phyloP scores from a whole-genome alignment of 768 basidiomycete genomes.

The Lactarius sp. region DNA sequence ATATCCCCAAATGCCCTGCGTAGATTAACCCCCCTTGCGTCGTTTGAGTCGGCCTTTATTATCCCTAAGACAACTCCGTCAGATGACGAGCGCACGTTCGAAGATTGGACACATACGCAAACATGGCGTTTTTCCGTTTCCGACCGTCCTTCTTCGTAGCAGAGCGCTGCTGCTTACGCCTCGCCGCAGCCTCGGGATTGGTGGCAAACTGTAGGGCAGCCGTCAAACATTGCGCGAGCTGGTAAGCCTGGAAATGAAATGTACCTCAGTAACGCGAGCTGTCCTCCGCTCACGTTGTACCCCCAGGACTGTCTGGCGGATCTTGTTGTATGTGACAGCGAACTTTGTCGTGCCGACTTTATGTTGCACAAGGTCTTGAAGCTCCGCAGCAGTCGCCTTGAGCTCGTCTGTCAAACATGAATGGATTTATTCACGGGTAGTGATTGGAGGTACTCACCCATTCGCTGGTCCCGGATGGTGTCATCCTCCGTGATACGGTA shows the following conservation, averaged over 20 bases:
- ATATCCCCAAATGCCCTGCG: not conserved
- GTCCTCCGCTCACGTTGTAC: conserved; percentile 70
- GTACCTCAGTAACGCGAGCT: conserved; percentile 42
- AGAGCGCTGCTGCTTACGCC: conserved; percentile 67
- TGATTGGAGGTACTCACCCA: conserved; percentile 49
- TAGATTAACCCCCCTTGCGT: conserved; percentile 35
- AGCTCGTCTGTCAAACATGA: conserved; percentile 58
- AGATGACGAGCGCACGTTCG: conserved; percentile 7
- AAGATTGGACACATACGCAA: conserved; percentile 45
- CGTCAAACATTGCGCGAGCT: not conserved
- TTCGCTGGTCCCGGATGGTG: conserved; percentile 67
- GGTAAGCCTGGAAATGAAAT: conserved; percentile 18
- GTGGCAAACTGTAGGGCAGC: conserved; percentile 48
- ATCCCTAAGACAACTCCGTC: conserved; percentile 36
- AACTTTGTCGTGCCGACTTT: conserved; percentile 90
- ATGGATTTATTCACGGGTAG: not conserved
- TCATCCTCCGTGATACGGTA: conserved; percentile 88
- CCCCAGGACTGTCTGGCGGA: conserved; percentile 64
- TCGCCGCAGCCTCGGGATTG: conserved; percentile 73
- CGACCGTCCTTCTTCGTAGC: conserved; percentile 77
- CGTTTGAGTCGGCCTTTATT: conserved; percentile 46
- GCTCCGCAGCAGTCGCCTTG: conserved; percentile 71
- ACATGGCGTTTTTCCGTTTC: conserved; percentile 64
- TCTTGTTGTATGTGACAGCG: conserved; percentile 69
- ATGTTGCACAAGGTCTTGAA: conserved; percentile 80